These are phyloP conservation scores for Kandelia obovata DNA, from an alignment of 345 rosid species.

Conservation along the genomic window DNA sequence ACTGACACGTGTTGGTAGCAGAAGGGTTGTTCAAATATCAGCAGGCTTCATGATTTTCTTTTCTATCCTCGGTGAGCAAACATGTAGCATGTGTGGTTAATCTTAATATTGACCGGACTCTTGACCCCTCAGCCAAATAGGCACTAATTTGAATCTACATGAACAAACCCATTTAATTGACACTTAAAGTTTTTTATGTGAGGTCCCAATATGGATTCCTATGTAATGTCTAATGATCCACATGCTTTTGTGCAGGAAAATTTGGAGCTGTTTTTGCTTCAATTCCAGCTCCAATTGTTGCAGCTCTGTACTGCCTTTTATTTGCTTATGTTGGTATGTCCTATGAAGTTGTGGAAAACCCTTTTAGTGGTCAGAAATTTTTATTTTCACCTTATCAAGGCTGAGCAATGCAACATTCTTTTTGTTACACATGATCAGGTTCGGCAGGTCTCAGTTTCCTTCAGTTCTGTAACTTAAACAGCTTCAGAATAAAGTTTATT, in stretches of 20 bases:
- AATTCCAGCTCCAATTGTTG: constrained; percentile 34
- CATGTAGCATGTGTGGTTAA: not conserved
- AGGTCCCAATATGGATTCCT: too few relatives aligned
- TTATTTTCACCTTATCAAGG: not conserved
- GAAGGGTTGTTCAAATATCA: constrained; percentile 93
- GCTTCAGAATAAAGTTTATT: constrained; percentile 33
- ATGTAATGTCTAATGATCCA: too few relatives aligned
- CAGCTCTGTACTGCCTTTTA: constrained; percentile 35
- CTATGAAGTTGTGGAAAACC: not conserved
- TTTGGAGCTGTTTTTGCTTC: constrained; percentile 39
- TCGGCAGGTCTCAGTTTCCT: constrained; percentile 31
- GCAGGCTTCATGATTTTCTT: constrained; percentile 96
- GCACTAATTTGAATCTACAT: too few relatives aligned
- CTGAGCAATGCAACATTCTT: not conserved
- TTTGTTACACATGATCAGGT: constrained; percentile 19
- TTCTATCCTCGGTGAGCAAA: constrained; percentile 66
- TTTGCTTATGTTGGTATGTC: constrained; percentile 33
- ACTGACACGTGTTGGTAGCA: constrained; percentile 76
- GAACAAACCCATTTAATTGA: too few relatives aligned
- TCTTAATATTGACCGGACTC: too few relatives aligned
- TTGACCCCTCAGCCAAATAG: not conserved
- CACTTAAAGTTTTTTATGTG: too few relatives aligned
- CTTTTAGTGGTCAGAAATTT: not conserved
- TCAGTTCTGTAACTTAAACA: constrained; percentile 39
- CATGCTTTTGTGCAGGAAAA: constrained; percentile 24